phyloP scores from a whole-genome alignment of 2,329 filamentous ascomycete genomes.

The Thielaviopsis musarum region DNA sequence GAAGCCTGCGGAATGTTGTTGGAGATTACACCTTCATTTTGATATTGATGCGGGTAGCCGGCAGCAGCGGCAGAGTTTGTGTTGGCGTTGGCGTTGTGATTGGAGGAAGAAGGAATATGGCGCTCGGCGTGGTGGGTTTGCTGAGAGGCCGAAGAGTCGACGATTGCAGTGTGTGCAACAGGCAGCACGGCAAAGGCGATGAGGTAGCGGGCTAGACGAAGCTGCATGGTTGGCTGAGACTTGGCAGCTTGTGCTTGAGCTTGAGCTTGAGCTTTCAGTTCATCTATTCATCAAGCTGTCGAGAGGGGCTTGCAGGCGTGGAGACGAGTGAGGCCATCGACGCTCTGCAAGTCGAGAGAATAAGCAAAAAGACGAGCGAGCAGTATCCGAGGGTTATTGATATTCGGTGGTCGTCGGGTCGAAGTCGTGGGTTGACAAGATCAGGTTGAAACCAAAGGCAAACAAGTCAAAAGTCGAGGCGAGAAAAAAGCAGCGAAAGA shows the following conservation, averaged over 20 bases:
- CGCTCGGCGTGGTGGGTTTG: conserved; percentile 6
- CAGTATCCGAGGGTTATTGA: not conserved
- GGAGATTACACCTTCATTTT: conserved; percentile 3
- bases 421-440: not conserved
- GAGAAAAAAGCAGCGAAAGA: not conserved
- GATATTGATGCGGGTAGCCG: conserved; percentile 8
- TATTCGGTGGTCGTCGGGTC: not conserved
- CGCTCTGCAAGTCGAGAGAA: conserved; percentile 1
- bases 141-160: conserved; percentile 8
- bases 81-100: not conserved
- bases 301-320: conserved; percentile 4
- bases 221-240: conserved; percentile 11
- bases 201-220: conserved; percentile 9
- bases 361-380: not conserved
- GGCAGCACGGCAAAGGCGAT: conserved; percentile 12
- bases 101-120: not conserved
- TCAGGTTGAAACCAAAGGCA: not conserved
- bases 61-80: conserved; percentile 11
- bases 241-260: not conserved
- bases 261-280: not conserved
- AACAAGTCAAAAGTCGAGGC: not conserved
- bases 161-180: conserved; percentile 11
- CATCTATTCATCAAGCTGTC: conserved; percentile 11
- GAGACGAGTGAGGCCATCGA: conserved; percentile 12
- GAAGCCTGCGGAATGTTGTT: conserved; percentile 2